phyloP scores from a whole-genome alignment of 2,329 filamentous ascomycete genomes.

The Onygenales sp. region DNA sequence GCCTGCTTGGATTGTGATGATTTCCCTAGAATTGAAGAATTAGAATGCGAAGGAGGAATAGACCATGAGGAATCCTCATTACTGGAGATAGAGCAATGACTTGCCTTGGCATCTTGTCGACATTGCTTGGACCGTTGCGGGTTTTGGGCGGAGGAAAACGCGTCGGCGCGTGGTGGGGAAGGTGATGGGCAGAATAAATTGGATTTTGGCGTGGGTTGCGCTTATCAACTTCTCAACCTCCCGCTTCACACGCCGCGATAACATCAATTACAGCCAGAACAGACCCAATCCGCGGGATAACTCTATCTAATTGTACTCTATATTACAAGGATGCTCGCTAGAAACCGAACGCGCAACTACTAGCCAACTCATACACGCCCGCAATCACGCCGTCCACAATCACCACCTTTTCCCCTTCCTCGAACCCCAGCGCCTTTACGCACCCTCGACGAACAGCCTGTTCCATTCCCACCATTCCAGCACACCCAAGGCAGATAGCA shows the following conservation, averaged over 20 bases:
- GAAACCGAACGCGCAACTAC: slow-evolving; percentile 28
- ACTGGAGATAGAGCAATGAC: slow-evolving; percentile 4
- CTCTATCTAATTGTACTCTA: neutral
- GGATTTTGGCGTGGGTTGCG: neutral
- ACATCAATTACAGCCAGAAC: too few species aligned
- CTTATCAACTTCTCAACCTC: neutral
- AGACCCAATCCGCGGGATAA: too few species aligned
- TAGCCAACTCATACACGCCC: slow-evolving; percentile 26
- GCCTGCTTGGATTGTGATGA: slow-evolving; percentile 97
- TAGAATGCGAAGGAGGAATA: neutral
- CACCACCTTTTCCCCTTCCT: slow-evolving; percentile 49
- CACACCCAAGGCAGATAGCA: slow-evolving; percentile 77
- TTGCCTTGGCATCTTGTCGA: slow-evolving; percentile 31
- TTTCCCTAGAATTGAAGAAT: slow-evolving; percentile 57
- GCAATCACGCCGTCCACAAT: slow-evolving; percentile 62
- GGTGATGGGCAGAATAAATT: neutral
- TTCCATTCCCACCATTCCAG: slow-evolving; percentile 82
- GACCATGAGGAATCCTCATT: neutral
- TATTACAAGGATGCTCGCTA: slow-evolving; percentile 9
- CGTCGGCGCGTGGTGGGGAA: slow-evolving; percentile 4
- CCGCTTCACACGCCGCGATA: too few species aligned
- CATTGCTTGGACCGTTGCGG: slow-evolving; percentile 7
- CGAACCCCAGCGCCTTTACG: slow-evolving; percentile 52
- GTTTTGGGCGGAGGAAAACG: slow-evolving; percentile 19
- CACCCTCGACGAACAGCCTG: slow-evolving; percentile 63